Base-by-base conservation (phyloP, 2,329 filamentous ascomycete species). In the Pseudopyrenochaeta lycopersici region DNA sequence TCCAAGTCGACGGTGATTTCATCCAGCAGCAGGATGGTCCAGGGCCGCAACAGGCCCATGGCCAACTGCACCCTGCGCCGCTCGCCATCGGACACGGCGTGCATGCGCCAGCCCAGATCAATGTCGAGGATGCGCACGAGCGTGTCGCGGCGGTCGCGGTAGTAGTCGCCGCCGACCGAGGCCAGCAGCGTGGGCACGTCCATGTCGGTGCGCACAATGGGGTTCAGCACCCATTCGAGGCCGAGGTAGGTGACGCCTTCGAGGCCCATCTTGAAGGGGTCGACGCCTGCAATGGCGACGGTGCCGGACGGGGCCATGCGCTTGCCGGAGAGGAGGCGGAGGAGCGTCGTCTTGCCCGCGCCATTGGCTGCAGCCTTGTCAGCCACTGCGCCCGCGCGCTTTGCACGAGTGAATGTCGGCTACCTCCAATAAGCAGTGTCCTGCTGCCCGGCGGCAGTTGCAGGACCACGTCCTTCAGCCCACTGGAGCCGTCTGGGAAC, bases 1-100 rank as follows among this genome's bases (percentile, higher is more conserved):
- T 99, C 95, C 56, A 99, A 81, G 75, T 99, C 95, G 7, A 99
- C 95, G 1, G 95, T 99, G 75, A 98, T 97, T 76, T 98, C 94
- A 73, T 99, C 95, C 35, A 99, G 84, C 47, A 99, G 82, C 23
- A 99, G 81, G 3, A 99, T 89, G 10, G 87, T 88, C 95, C 95
- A 99, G 1, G 95, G 95, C 2, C 94, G 84, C 39, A 99, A 78
- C 7, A 99, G 81, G 0, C 95, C 95, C 95, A 99, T 99, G 56
- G 93, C 93, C 7, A 99, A 83, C 80, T 99, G 95, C 5, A 99
- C 95, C 15, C 95, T 84, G 14, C 95, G 84, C 14, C 95, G 81
- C 81, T 99, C 95, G 46, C 95, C 95, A 71, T 99, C 95, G 1
- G 88, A 92, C 5, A 99, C 94, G 41, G 93, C 91, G 75, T 97